Evolutionary conservation across 73 alveolate species (phyloP).

Genomic region (Paramecium tetraurelia): DNA sequence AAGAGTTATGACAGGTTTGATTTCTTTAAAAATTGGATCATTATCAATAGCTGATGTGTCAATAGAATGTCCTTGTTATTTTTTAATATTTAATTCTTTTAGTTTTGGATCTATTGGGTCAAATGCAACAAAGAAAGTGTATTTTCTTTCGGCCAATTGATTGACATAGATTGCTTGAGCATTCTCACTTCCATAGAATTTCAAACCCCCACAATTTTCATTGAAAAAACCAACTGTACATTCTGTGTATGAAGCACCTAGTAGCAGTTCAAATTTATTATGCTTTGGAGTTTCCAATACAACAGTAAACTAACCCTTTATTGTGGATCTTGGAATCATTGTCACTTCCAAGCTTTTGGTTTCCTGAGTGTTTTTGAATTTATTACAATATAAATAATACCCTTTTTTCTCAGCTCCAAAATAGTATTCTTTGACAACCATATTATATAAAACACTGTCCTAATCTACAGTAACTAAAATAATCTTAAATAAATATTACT

Average conservation of each 20-base stretch:
- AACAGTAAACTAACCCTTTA: not conserved
- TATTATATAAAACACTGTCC: not conserved
- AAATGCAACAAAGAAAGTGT: conserved; percentile 23
- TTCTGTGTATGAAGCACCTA: conserved; percentile 11
- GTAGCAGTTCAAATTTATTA: not conserved
- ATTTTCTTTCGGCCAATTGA: conserved; percentile 23
- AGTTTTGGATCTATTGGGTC: not conserved
- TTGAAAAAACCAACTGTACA: conserved; percentile 30
- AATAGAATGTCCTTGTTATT: not conserved
- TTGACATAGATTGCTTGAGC: conserved; percentile 12
- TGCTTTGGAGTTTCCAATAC: conserved; percentile 41
- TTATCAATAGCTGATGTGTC: not conserved
- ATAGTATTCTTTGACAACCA: not conserved
- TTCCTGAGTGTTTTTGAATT: not conserved
- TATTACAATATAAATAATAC: conserved; percentile 21
- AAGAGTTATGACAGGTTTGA: not conserved
- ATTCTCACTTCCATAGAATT: not conserved
- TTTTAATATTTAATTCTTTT: conserved; percentile 4
- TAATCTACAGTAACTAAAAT: not conserved
- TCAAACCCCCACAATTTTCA: conserved; percentile 26
- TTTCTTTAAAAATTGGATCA: not conserved
- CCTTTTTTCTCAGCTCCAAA: conserved; percentile 47
- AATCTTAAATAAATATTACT: not conserved
- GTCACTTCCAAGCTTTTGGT: not conserved
- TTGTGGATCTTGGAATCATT: not conserved